These are phyloP conservation scores for Parasitella parasitica DNA, from an alignment of 371 early-diverging fungal species.

Conservation along the genomic window DNA sequence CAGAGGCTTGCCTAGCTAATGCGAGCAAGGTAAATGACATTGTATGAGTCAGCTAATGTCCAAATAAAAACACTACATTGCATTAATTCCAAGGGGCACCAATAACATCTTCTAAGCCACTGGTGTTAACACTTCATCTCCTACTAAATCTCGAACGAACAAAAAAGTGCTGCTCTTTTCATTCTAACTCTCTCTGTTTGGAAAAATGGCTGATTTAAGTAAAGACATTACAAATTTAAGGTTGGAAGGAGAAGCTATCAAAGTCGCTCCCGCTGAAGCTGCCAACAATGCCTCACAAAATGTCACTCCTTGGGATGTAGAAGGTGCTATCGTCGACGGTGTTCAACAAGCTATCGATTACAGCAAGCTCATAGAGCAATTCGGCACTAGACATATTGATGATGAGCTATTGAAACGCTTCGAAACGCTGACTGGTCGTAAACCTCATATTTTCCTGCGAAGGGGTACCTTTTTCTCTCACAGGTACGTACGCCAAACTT, in stretches of 20 bases:
- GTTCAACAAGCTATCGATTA: slow-evolving; percentile 93
- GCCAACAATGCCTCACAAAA: slow-evolving; percentile 52
- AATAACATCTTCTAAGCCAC: not conserved
- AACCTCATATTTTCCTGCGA: slow-evolving; percentile 87
- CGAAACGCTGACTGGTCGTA: slow-evolving; percentile 82
- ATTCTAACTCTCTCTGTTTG: not conserved
- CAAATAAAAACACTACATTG: not conserved
- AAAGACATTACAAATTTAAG: slow-evolving; percentile 7
- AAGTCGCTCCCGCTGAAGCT: slow-evolving; percentile 5
- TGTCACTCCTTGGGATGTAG: slow-evolving; percentile 97
- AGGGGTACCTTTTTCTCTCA: slow-evolving; percentile 98
- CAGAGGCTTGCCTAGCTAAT: not conserved
- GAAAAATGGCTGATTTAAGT: slow-evolving; percentile 15
- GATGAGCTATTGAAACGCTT: slow-evolving; percentile 78
- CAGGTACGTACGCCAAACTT: no score
- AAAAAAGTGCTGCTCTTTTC: slow-evolving; percentile 1
- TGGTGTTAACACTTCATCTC: not conserved
- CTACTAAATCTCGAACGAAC: not conserved
- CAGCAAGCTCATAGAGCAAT: slow-evolving; percentile 90
- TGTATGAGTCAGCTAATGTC: not conserved
- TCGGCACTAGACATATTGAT: slow-evolving; percentile 91
- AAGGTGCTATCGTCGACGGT: slow-evolving; percentile 91
- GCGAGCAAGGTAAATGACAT: not conserved
- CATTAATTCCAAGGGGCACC: not conserved
- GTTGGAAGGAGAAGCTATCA: slow-evolving; percentile 4